These are phyloP conservation scores for Rhytidhysteron rufulum DNA, from an alignment of 2,329 filamentous ascomycete species.

Conservation along the genomic window DNA sequence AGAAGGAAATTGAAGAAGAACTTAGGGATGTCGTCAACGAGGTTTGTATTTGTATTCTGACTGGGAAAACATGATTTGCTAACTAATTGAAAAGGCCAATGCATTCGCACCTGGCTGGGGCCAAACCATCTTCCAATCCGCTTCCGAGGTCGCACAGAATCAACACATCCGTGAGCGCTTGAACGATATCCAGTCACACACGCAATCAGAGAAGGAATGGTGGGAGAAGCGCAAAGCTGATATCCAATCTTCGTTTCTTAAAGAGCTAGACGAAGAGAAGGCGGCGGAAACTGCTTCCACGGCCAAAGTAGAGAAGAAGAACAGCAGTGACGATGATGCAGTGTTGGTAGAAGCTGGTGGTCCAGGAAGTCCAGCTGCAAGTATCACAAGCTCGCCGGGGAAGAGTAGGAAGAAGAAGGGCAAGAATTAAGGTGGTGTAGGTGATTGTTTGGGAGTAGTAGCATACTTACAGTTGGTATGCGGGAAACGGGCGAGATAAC, in stretches of 20 bases:
- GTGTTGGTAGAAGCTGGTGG: slow-evolving; percentile 70
- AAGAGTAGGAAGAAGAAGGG: slow-evolving; percentile 62
- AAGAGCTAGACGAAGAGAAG: slow-evolving; percentile 68
- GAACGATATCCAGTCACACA: slow-evolving; percentile 68
- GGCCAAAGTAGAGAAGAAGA: slow-evolving; percentile 11
- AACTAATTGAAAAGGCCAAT: slow-evolving; percentile 65
- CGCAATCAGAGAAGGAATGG: slow-evolving; percentile 76
- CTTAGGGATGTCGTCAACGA: slow-evolving; percentile 89
- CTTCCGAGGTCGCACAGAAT: slow-evolving; percentile 93
- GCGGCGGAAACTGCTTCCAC: slow-evolving; percentile 9
- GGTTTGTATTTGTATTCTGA: slow-evolving; percentile 45
- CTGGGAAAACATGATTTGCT: slow-evolving; percentile 7
- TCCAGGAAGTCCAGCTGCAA: too few relatives aligned
- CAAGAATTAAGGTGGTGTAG: slow-evolving; percentile 50
- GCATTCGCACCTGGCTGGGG: slow-evolving; percentile 87
- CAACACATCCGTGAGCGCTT: slow-evolving; percentile 69
- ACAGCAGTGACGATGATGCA: slow-evolving; percentile 65
- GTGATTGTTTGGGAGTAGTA: too few relatives aligned
- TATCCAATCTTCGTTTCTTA: slow-evolving; percentile 76
- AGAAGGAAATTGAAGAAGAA: slow-evolving; percentile 97
- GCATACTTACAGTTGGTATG: too few relatives aligned
- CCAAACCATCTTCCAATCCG: slow-evolving; percentile 91
- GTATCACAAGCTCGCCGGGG: slow-evolving; percentile 36
- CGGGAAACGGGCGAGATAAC: slow-evolving; percentile 2
- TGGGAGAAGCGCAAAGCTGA: slow-evolving; percentile 79